Evolutionary conservation across 2,329 filamentous ascomycete species (phyloP), one percentile per base, ranked within the genome.

Genomic region (Cercospora sp.): DNA sequence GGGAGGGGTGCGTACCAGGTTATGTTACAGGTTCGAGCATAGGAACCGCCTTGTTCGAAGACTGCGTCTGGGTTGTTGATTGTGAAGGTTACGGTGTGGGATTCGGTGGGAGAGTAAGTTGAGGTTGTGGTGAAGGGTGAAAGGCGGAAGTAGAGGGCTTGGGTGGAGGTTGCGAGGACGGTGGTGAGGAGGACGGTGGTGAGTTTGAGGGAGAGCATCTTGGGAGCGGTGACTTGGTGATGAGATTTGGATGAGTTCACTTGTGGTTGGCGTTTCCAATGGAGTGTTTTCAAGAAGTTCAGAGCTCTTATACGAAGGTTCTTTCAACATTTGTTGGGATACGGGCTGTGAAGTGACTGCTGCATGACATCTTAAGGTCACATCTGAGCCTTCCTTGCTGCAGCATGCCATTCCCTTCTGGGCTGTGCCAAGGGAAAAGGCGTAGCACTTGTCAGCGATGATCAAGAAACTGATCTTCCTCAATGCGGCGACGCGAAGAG

Each of bases 71-170:
- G 71, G 65, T 72, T 71, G 66, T 66, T 69, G 65, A 74, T 66
- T 28, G 67, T 70, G 70, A 73, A 74, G 61, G 37, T 66, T 37
- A 74, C 43, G 65, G 18, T 32, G 69, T 73, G 69, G 43, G 34
- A 55, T 18, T 66, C 59, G 7, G 66, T 60, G 30, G 66, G 65
- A 16, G 67, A 58, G 59, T 53, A 63, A 63, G 66, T 51, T 60
- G 72, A 70, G 63, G 40, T 63, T 51, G 60, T 64, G 28, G n/a
- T 30, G 60, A 74, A 66, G 51, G 62, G 55, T n/a, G n/a, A n/a
- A n/a, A 73, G 40, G 55, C 62, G 62, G 71, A 74, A 72, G 69
- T 72, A 71, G 32, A 73, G 70, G 21, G 66, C 66, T 55, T 67
- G 51, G 12, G 58, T 34, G 9, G 49, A 45, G 26, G 58, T 63